These are phyloP conservation scores for Aureobasidium mangrovei DNA, from an alignment of 2,329 filamentous ascomycete genomes.

Conservation along the genomic window DNA sequence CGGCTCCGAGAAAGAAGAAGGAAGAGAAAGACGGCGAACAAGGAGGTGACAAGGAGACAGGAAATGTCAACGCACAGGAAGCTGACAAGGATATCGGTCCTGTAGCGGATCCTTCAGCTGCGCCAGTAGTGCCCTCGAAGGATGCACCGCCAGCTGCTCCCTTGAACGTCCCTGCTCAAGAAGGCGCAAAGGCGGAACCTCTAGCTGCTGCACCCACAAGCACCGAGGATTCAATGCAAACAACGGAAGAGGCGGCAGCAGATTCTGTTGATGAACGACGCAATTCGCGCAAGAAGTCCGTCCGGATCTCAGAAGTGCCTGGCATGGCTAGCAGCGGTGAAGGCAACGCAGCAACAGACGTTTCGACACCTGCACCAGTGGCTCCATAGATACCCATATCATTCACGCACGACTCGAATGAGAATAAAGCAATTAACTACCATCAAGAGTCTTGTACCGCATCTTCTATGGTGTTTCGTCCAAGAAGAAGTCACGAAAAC, in stretches of 20 bases:
- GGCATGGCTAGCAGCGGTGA: not conserved
- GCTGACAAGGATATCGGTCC: not conserved
- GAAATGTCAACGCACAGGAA: not conserved
- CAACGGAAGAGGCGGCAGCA: not conserved
- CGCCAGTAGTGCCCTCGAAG: not conserved
- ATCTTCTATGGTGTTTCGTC: constrained; percentile 17
- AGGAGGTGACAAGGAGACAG: not conserved
- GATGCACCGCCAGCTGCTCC: too few relatives aligned
- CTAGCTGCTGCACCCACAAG: not conserved
- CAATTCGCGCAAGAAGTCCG: constrained; percentile 5
- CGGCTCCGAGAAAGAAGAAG: constrained; percentile 9
- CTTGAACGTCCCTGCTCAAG: not conserved
- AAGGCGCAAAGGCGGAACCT: not conserved
- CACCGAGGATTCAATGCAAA: not conserved
- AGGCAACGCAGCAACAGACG: not conserved
- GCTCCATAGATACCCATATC: constrained; percentile 8
- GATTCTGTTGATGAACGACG: not conserved
- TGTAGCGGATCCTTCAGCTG: not conserved
- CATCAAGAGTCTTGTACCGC: constrained; percentile 13
- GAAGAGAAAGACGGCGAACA: constrained; percentile 10
- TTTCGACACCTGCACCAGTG: not conserved
- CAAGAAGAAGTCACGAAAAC: constrained; percentile 14
- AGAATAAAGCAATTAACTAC: not conserved
- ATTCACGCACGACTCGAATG: not conserved
- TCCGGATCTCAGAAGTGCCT: constrained; percentile 7